These are phyloP conservation scores for Acorus calamus DNA, from an alignment of 106 monocot species.

Conservation along the genomic window DNA sequence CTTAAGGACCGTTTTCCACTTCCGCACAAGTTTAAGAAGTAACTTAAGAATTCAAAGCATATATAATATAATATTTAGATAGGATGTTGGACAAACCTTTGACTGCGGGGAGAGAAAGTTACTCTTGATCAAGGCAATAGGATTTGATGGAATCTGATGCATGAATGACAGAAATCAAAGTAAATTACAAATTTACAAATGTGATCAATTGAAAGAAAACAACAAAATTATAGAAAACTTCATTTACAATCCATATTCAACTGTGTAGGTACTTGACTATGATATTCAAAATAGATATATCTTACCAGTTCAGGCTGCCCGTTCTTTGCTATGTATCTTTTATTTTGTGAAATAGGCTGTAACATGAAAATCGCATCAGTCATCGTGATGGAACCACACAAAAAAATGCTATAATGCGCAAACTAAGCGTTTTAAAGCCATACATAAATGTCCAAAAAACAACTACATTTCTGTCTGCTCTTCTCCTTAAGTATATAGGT, in stretches of 20 bases:
- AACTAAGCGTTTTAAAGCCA: too few relatives aligned
- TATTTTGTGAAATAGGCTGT: conserved; percentile 85
- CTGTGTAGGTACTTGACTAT: too few relatives aligned
- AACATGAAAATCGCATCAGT: not conserved
- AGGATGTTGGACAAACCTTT: conserved; percentile 45
- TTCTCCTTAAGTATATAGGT: too few relatives aligned
- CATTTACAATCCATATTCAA: too few relatives aligned
- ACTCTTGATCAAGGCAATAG: conserved; percentile 61
- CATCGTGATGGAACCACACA: too few relatives aligned
- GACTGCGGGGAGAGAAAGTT: conserved; percentile 73
- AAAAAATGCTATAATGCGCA: too few relatives aligned
- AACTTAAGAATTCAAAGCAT: not conserved
- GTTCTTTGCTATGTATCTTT: conserved; percentile 80
- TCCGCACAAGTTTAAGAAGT: too few relatives aligned
- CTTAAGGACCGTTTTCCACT: too few relatives aligned
- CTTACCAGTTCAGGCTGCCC: conserved; percentile 73
- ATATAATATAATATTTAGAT: not conserved
- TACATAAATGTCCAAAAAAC: too few relatives aligned
- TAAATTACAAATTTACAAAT: not conserved
- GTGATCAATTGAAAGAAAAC: not conserved
- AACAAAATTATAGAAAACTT: not conserved
- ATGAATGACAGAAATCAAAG: not conserved
- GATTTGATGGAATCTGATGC: conserved; percentile 73
- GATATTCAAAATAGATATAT: not conserved
- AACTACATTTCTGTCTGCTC: too few relatives aligned